Evolutionary conservation across 805 yeast species (phyloP).

Genomic region (Naumovozyma dairenensis): DNA sequence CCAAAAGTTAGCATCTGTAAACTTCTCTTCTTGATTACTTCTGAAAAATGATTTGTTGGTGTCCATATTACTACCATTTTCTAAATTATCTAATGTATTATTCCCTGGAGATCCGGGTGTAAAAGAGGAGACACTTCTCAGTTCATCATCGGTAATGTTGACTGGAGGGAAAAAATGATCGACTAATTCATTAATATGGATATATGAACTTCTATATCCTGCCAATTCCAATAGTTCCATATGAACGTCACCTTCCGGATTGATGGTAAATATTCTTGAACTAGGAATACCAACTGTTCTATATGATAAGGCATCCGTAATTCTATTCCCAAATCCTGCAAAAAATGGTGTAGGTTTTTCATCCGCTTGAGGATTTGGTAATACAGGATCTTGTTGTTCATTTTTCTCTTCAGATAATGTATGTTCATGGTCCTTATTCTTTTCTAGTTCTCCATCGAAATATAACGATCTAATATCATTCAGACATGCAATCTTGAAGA

Average conservation of each 20-base stretch:
- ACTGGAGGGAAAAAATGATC: slow-evolving; percentile 97
- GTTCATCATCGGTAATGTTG: slow-evolving; percentile 26
- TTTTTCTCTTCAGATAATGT: slow-evolving; percentile 8
- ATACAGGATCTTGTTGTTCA: slow-evolving; percentile 4
- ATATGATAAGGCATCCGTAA: slow-evolving; percentile 92
- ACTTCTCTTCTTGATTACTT: slow-evolving; percentile 34
- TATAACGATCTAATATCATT: slow-evolving; percentile 74
- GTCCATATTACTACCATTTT: slow-evolving; percentile 1
- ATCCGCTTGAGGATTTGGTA: slow-evolving; percentile 12
- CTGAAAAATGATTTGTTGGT: slow-evolving; percentile 12
- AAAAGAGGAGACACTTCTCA: slow-evolving; percentile 22
- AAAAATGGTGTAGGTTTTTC: slow-evolving; percentile 72
- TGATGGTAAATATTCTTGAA: slow-evolving; percentile 88
- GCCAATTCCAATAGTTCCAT: slow-evolving; percentile 93
- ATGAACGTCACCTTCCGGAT: slow-evolving; percentile 94
- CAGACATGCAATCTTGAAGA: slow-evolving; percentile 96
- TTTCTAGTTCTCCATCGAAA: slow-evolving; percentile 12
- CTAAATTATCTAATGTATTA: slow-evolving; percentile 13
- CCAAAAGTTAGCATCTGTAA: slow-evolving; percentile 88
- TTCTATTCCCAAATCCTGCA: slow-evolving; percentile 95
- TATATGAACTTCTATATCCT: slow-evolving; percentile 81
- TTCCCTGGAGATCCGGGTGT: slow-evolving; percentile 26
- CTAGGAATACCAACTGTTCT: slow-evolving; percentile 90
- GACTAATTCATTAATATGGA: slow-evolving; percentile 84
- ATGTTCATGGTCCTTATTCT: slow-evolving; percentile 1